These are phyloP conservation scores for Solanum appendiculatum DNA, from an alignment of 257 asterid species.

Conservation along the genomic window DNA sequence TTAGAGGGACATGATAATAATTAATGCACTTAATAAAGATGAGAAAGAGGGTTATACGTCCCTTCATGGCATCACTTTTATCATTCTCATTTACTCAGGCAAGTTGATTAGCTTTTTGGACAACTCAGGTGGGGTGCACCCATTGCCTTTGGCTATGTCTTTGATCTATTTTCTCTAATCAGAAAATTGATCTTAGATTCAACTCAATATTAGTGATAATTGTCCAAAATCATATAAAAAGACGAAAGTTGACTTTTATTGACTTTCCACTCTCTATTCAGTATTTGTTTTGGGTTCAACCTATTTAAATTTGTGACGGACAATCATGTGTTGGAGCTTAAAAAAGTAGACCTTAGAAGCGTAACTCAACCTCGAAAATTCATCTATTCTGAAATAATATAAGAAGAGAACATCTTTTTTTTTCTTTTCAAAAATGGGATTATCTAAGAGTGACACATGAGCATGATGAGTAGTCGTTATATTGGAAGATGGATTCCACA, in stretches of 20 bases:
- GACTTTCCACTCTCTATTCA: not conserved
- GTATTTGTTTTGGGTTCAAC: rapidly evolving
- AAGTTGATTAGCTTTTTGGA: too few relatives aligned
- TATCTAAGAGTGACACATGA: not conserved
- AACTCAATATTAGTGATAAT: not conserved
- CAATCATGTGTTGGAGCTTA: not conserved
- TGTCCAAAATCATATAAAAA: too few relatives aligned
- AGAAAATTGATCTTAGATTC: not conserved
- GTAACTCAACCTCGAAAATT: not conserved
- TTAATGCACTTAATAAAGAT: not conserved
- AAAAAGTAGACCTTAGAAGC: not conserved
- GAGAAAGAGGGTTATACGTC: not conserved
- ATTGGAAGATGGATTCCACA: too few relatives aligned
- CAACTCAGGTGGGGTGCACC: too few relatives aligned
- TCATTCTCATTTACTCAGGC: not conserved
- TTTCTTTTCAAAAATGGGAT: not conserved
- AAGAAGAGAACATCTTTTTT: not conserved
- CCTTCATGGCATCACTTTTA: not conserved
- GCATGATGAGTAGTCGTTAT: not conserved
- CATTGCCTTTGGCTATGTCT: not conserved
- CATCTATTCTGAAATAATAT: too few relatives aligned
- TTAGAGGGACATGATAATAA: not conserved
- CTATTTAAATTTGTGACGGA: rapidly evolving
- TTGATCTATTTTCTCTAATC: not conserved
- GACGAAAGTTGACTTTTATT: too few relatives aligned